These are phyloP conservation scores for Dryas alaskensis DNA, from an alignment of 306 rosid genomes.

Conservation along the genomic window DNA sequence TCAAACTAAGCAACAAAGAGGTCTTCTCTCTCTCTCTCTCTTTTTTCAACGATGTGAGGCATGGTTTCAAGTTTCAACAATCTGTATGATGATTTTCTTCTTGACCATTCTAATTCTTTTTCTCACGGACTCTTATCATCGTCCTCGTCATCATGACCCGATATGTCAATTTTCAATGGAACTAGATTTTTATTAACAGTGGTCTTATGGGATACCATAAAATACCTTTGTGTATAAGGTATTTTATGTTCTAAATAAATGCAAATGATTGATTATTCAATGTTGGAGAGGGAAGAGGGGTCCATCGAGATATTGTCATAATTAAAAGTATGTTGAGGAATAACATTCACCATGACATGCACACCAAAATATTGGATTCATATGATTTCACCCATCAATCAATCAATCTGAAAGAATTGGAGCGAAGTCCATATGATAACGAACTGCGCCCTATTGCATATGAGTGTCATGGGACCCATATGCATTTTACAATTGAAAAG, in stretches of 20 bases:
- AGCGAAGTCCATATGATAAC: not conserved
- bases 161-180: not conserved
- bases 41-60: no score
- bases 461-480: no score
- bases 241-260: not conserved
- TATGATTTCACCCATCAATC: not conserved
- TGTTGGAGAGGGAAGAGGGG: conserved; percentile 1
- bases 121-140: not conserved
- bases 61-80: not conserved
- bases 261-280: conserved; percentile 17
- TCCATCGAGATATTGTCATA: not conserved
- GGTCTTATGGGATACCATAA: not conserved
- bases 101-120: not conserved
- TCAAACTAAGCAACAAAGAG: not conserved
- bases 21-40: no score
- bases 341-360: conserved; percentile 5
- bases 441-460: no score
- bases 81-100: not conserved
- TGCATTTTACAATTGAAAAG: no score
- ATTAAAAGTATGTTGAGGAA: not conserved
- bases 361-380: not conserved
- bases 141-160: not conserved
- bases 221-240: not conserved
- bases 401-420: not conserved
- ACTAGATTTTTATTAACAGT: no score